Percentiles rank a stretch among this genome's conserved stretches.
These are phyloP conservation scores for Blumeria hordei DNA, from an alignment of 2,329 filamentous ascomycete genomes.

Conservation along the genomic window DNA sequence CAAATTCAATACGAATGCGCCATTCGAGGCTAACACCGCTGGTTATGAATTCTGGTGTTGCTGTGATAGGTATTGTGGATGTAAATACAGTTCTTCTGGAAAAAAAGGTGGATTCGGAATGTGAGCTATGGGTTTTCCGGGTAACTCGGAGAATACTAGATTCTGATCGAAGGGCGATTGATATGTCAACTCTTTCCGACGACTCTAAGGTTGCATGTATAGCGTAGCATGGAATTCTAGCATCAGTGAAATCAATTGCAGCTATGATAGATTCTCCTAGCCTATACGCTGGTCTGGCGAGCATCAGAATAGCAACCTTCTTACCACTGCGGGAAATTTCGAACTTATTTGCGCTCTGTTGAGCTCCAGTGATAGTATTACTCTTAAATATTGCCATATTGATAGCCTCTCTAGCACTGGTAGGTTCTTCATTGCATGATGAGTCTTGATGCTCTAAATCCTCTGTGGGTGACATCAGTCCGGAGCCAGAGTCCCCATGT, in stretches of 20 bases:
- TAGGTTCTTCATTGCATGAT: conserved; percentile 29
- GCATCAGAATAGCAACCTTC: conserved; percentile 71
- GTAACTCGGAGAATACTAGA: conserved; percentile 74
- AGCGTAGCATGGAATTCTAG: conserved; percentile 63
- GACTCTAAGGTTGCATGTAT: conserved; percentile 70
- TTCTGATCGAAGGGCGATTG: conserved; percentile 61
- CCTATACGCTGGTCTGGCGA: conserved; percentile 70
- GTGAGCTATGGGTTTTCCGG: conserved; percentile 51
- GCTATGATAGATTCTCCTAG: conserved; percentile 71
- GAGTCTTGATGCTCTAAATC: conserved; percentile 28
- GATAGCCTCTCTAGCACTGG: conserved; percentile 60
- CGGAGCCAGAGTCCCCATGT: conserved; percentile 26
- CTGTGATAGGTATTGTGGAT: conserved; percentile 58
- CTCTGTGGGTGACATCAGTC: conserved; percentile 49
- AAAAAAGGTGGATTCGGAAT: conserved; percentile 64
- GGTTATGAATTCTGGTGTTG: conserved; percentile 80
- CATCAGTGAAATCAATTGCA: conserved; percentile 58
- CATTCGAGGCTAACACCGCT: conserved; percentile 71
- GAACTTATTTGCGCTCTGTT: conserved; percentile 74
- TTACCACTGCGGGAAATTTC: conserved; percentile 85
- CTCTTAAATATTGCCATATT: conserved; percentile 75
- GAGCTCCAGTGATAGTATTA: conserved; percentile 40
- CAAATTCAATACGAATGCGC: conserved; percentile 80
- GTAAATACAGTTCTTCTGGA: conserved; percentile 57
- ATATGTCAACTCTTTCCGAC: conserved; percentile 56